Base-by-base conservation (phyloP, 192 early-diverging fungal species). In the Coemansia sp. region DNA sequence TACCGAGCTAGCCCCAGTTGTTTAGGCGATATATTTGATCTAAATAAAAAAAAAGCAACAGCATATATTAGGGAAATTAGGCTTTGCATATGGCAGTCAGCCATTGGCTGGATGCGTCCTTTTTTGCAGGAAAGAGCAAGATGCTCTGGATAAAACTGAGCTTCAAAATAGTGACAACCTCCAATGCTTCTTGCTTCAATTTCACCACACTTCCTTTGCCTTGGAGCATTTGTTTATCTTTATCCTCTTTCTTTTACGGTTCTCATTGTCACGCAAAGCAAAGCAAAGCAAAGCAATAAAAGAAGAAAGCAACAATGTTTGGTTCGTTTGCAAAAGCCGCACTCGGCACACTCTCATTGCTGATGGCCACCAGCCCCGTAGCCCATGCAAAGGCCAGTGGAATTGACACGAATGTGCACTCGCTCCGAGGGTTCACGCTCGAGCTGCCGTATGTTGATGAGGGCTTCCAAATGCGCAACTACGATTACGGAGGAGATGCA, bases 401-500 rank as follows among this genome's bases (percentile, higher is more conserved):
- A 29, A 80, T 80, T 57, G 68, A 74, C 15, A 62, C 78, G 23
- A 69, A 80, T 40, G 68, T 74, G 58, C 62, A 71, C 31, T 37
- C 66, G 40, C 68, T 80, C 52, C 72, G 78, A 31, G 55, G 62
- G 5, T 69, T 75, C 48, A 66, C 66, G 26, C 72, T 80, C 9
- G 78, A 80, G 59, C 43, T 70, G 30, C 78, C 78, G 29, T 80
- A 66, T 35, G 65, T 80, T 18, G 91, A 92, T 79, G 86, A 91
- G 73, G 90, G 88, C 26, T 85, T 91, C 64, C 85, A 89, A 63
- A 89, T 86, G 79, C 86, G 94, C 68, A 93, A 94, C 87, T 99
- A 93, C 85, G 92, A 99, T 71, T 98, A 91, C 87, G 95, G 94
- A 43, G 96, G 92, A 58, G 92, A 95, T 75, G 70, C 95, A 23